Base-by-base conservation (phyloP, 495 filamentous ascomycete genomes). In the Aspergillus funiculosus region DNA sequence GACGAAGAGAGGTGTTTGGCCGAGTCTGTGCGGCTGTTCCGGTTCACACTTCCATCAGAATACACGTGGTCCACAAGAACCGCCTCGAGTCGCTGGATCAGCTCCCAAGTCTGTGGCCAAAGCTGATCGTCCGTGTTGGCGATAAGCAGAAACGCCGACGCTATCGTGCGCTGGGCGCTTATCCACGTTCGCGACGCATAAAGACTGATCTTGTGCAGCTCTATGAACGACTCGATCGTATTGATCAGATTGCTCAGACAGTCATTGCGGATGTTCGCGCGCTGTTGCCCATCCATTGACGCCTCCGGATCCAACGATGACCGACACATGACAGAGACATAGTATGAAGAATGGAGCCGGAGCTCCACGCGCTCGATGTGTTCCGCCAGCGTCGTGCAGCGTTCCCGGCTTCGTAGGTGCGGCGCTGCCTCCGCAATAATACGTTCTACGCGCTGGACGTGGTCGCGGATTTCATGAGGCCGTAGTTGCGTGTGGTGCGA, bases 261-360 rank as follows among this genome's bases (percentile, higher is more conserved):
- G 11, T 73, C 68, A 31, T 70, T 64, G 8, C 69, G 69, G 44
- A 81, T 62, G 10, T 60, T 24, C 10, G 51, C 53, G 11, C 63
- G 61, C 13, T 60, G 59, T 2, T 65, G 50, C 1, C 62, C 61
- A 19, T 63, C 58, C 32, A 68, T 27, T 25, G 58, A 52, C 2
- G 56, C 56, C 40, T 69, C 68, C 9, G 72, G 69, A 34, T 74
- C 75, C 39, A 82, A 63, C 0, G 77, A 74, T 9, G 73, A 70
- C 6, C 78, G 73, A 51, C 77, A 80, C 22, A 82, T 59, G 27
- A 80, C 71, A 5, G 78, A 81, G 21, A 72, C 68, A 38, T 77
- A 72, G 56, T 80, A 82, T 1, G 75, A 79, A 2, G 71, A 69
- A 49, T 82, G 78, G 15, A 82, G 61, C 42, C 74, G 73, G 38